Conservation (phyloP, 75 land plant species). For the Ceratopteris richardii region DNA sequence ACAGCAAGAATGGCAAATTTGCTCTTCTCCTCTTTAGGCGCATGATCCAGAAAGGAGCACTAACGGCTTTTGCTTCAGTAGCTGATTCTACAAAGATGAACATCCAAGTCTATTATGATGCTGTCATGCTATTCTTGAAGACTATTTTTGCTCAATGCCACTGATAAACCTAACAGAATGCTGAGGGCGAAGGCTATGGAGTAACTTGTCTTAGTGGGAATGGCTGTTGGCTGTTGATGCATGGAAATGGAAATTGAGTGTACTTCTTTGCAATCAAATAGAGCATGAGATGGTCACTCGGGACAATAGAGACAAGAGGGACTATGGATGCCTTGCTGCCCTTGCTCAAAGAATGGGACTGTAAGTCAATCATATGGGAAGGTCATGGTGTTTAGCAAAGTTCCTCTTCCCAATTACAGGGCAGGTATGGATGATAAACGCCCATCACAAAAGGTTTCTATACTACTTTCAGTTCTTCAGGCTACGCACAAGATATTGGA, state of each 20-base stretch:
- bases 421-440: constrained; percentile 70
- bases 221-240: too few relatives aligned
- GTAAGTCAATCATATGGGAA: constrained; percentile 57
- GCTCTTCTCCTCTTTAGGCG: too few relatives aligned
- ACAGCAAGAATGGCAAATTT: too few relatives aligned
- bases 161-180: too few relatives aligned
- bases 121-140: too few relatives aligned
- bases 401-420: constrained; percentile 82
- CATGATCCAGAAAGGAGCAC: too few relatives aligned
- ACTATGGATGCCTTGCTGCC: constrained; percentile 62
- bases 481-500: neutral
- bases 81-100: too few relatives aligned
- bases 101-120: too few relatives aligned
- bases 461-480: constrained; percentile 12
- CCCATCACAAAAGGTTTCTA: constrained; percentile 71
- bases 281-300: constrained; percentile 77
- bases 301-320: constrained; percentile 75
- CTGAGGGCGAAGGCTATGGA: too few relatives aligned
- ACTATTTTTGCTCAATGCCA: too few relatives aligned
- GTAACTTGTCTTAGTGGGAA: too few relatives aligned
- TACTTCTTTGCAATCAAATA: constrained; percentile 43
- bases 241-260: constrained; percentile 70
- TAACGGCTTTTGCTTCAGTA: too few relatives aligned
- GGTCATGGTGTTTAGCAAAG: constrained; percentile 70
- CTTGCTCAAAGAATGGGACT: constrained; percentile 77